Evolutionary conservation across 1,284 basidiomycete species (phyloP), one percentile per base, ranked within the genome.

Genomic region (Ganoderma resinaceum): DNA sequence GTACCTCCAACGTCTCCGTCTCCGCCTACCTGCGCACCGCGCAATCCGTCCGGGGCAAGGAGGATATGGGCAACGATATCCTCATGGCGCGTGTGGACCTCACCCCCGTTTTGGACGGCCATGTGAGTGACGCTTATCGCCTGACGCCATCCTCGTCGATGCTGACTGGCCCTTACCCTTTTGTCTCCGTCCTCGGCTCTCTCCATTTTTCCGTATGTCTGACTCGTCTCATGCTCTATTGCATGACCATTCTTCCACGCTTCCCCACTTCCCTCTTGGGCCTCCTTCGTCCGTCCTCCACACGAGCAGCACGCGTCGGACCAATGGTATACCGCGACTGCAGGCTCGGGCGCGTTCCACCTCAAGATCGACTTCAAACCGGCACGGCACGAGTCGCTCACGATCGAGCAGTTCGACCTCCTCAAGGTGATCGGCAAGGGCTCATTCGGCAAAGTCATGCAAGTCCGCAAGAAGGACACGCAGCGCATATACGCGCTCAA

Each of bases 371-470:
- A 95, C 72, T 99, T 96, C 87, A 95, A 94, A 76, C 94, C 95
- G 3, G 89, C 86, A 52, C 89, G 92, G 71, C 91, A 93, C 76
- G 91, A 94, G 78, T 84, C 92, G 1, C 86, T 99, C 63, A 96
- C 95, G 29, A 98, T 99, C 78, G 97, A 99, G 77, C 92, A 93
- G 12, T 99, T 99, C 77, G 97, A 99, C 73, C 85, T 99, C 62
- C 92, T 99, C 80, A 99, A 98, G 80, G 97, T 99, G 65, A 98
- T 99, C 72, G 97, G 97, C 38, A 99, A 99, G 82, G 97, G 98
- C 12, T 95, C 91, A 69, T 99, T 99, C 76, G 98, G 97, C 31
- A 98, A 98, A 82, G 95, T 95, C 46, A 98, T 98, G 96, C 96
- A 98, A 87, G 96, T 98, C 53, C 92, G 95, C 64, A 99, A 99